phyloP scores from a whole-genome alignment of 2,329 filamentous ascomycete genomes.

The Xylariaceae sp. region DNA sequence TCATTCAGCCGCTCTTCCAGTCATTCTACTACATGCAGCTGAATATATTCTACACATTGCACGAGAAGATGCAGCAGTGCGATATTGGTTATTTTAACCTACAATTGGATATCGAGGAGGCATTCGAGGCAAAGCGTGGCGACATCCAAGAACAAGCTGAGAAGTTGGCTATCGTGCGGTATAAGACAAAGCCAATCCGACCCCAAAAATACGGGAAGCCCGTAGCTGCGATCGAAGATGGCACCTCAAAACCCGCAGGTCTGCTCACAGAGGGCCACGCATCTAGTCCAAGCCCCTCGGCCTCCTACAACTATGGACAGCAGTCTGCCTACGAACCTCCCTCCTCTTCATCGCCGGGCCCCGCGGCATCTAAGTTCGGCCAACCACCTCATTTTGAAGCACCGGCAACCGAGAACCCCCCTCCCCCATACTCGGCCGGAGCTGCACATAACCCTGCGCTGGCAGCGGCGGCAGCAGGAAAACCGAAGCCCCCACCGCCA shows the following conservation, averaged over 20 bases:
- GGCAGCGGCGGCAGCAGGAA: conserved; percentile 52
- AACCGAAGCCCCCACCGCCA: conserved; percentile 67
- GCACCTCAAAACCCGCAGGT: conserved; percentile 28
- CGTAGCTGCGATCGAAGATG: conserved; percentile 33
- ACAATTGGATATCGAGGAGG: conserved; percentile 83
- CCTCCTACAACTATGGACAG: conserved; percentile 31
- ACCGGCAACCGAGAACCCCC: conserved; percentile 54
- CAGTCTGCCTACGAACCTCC: conserved; percentile 21
- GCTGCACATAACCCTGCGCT: conserved; percentile 32
- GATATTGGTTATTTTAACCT: conserved; percentile 98
- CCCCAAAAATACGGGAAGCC: conserved; percentile 57
- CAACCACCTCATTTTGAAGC: conserved; percentile 13
- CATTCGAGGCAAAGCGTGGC: conserved; percentile 83
- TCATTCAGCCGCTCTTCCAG: conserved; percentile 95
- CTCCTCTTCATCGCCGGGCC: background rate
- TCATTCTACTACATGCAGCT: conserved; percentile 99
- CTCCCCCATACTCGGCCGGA: conserved; percentile 64
- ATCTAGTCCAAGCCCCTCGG: conserved; percentile 25
- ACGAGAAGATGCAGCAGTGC: conserved; percentile 95
- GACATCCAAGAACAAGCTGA: conserved; percentile 84
- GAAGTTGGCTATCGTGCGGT: conserved; percentile 78
- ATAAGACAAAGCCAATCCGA: conserved; percentile 74
- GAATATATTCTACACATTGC: conserved; percentile 97
- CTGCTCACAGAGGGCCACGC: conserved; percentile 47
- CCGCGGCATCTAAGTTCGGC: no score